phyloP scores from a whole-genome alignment of 1,139 yeast genomes.

The Debaryomyces singareniensis region DNA sequence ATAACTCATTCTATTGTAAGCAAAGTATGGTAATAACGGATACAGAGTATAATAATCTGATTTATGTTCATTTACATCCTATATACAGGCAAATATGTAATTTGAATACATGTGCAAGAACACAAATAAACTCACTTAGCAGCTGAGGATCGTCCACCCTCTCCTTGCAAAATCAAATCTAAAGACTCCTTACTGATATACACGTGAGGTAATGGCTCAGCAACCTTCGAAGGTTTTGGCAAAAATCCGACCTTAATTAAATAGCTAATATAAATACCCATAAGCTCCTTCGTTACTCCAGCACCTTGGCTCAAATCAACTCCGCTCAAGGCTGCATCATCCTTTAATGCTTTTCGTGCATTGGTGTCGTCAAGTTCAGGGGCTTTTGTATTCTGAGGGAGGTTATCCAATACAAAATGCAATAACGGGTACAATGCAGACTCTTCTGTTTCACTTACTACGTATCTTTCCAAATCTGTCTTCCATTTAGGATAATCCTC shows the following conservation, averaged over 20 bases:
- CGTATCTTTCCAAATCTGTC: slow-evolving; percentile 64
- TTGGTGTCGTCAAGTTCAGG: slow-evolving; percentile 90
- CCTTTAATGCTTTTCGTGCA: slow-evolving; percentile 56
- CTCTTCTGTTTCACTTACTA: slow-evolving; percentile 63
- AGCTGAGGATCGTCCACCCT: slow-evolving; percentile 80
- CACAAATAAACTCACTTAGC: slow-evolving; percentile 20
- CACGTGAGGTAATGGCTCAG: slow-evolving; percentile 52
- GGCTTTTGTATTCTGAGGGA: slow-evolving; percentile 87
- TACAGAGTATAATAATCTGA: too few species aligned
- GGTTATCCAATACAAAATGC: slow-evolving; percentile 88
- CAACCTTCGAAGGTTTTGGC: slow-evolving; percentile 46
- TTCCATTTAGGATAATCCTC: slow-evolving; percentile 79
- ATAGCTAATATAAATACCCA: slow-evolving; percentile 77
- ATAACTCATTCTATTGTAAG: too few species aligned
- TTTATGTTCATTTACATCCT: too few species aligned
- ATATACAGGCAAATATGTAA: too few species aligned
- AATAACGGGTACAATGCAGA: slow-evolving; percentile 88
- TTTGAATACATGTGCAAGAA: too few species aligned
- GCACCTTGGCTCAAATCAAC: slow-evolving; percentile 60
- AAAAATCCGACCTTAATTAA: slow-evolving; percentile 74
- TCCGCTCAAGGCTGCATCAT: slow-evolving; percentile 60
- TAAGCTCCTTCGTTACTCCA: slow-evolving; percentile 61
- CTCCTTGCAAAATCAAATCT: slow-evolving; percentile 64
- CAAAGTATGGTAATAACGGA: too few species aligned
- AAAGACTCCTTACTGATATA: slow-evolving; percentile 53